Conservation (phyloP, 2,329 filamentous ascomycete genomes). For the Ustulina deusta region DNA sequence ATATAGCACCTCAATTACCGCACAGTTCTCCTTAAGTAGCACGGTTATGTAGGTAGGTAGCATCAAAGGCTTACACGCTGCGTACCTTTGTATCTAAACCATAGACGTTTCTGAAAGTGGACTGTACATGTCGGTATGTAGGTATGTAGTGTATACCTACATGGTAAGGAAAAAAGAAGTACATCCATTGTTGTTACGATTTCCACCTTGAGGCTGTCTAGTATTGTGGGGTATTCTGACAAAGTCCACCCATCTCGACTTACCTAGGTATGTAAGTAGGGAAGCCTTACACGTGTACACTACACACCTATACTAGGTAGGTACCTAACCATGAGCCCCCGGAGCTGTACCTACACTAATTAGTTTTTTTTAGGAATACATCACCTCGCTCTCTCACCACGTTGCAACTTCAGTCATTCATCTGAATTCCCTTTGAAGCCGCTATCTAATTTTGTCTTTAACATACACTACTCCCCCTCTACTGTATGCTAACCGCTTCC, state of each 20-base stretch:
- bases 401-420: not conserved
- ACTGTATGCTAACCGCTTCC: conserved; percentile 1
- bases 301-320: not conserved
- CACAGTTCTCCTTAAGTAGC: not conserved
- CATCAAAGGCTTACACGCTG: not conserved
- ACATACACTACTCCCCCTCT: not conserved
- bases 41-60: not conserved
- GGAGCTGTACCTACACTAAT: conserved; percentile 14
- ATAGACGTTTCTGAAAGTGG: too few species aligned
- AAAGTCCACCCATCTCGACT: not conserved
- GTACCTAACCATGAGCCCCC: not conserved
- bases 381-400: not conserved
- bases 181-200: too few species aligned
- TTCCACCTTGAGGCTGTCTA: too few species aligned
- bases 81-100: too few species aligned
- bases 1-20: not conserved
- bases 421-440: not conserved
- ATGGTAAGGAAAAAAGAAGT: too few species aligned
- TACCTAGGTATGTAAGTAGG: too few species aligned
- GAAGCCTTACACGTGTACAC: not conserved
- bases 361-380: conserved; percentile 14
- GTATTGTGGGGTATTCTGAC: not conserved
- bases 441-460: not conserved
- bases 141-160: too few species aligned
- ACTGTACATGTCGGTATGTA: too few species aligned